These are phyloP conservation scores for Passiflora organensis DNA, from an alignment of 345 rosid genomes.

Conservation along the genomic window DNA sequence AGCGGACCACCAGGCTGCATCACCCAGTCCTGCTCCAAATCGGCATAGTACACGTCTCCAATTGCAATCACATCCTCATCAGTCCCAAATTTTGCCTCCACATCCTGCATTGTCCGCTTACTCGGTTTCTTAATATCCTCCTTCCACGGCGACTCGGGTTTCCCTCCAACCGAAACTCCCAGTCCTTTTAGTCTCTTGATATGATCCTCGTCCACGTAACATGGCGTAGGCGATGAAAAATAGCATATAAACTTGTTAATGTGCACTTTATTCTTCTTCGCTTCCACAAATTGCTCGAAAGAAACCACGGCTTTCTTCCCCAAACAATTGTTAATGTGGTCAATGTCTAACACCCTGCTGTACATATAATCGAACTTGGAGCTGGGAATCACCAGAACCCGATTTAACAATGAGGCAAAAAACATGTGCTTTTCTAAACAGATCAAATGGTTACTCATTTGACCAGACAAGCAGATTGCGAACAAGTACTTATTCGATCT, in stretches of 20 bases:
- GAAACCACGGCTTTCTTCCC: constrained; percentile 60
- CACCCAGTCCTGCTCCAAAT: constrained; percentile 64
- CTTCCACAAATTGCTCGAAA: constrained; percentile 64
- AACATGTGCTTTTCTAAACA: constrained; percentile 94
- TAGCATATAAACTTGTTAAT: constrained; percentile 69
- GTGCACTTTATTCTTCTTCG: constrained; percentile 46
- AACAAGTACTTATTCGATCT: constrained; percentile 51
- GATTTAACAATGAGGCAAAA: constrained; percentile 66
- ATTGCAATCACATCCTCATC: constrained; percentile 75
- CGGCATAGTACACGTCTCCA: constrained; percentile 81
- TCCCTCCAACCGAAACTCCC: constrained; percentile 73
- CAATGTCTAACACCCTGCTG: constrained; percentile 60
- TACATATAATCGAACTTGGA: constrained; percentile 64
- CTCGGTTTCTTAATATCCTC: constrained; percentile 67
- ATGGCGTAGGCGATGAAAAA: constrained; percentile 59
- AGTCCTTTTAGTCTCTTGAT: constrained; percentile 58
- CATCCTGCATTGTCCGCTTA: constrained; percentile 57
- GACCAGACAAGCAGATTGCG: constrained; percentile 79
- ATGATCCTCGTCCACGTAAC: constrained; percentile 79
- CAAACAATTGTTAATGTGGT: constrained; percentile 62
- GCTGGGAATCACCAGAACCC: constrained; percentile 71
- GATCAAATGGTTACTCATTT: constrained; percentile 93
- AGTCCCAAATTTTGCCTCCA: constrained; percentile 50
- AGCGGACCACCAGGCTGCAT: constrained; percentile 94
- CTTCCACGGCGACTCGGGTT: constrained; percentile 69